Base-by-base conservation (phyloP, 176 grass and related monocot species). In the Oryza longistaminata region DNA sequence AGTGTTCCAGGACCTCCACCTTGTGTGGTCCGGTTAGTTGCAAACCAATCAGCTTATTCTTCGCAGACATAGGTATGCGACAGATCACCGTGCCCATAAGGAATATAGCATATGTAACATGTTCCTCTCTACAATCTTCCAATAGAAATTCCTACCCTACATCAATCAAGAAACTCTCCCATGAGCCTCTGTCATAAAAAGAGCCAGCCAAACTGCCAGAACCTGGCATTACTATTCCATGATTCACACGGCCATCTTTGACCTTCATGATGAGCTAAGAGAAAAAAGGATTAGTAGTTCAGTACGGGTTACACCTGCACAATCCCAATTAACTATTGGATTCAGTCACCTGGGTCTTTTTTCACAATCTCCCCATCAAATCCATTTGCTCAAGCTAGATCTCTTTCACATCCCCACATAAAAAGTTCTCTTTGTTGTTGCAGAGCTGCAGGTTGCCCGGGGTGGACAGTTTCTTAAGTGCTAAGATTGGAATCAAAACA, bases 401-500 rank as follows among this genome's bases (percentile, higher is more conserved):
- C 77, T 64, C 73, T 85, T 88, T 62, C 85, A 83, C 71, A 62
- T 43, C 64, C 69, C 69, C 87, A 77, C 53, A 61, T 60, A 64
- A 71, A 71, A 91, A 26, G 42, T 62, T 88, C 66, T 73, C 31
- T 80, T 60, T 81, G 76, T 37, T 55, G 46, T 44, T 66, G 87
- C 87, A 82, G 73, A 60, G 61, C 22, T 53, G 70, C 70, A 75
- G 79, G 35, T 70, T 81, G 55, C 71, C 24, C 31, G 81, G 65
- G 65, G 77, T 86, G 85, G 42, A 73, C n/a, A 81, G 77, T 94
- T 92, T 91, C 93, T 88, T 88, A 75, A 78, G 64, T 14, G 75
- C 83, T 89, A 94, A 92, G 90, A 74, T 85, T 81, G 85, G 90
- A 86, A 92, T 90, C 92, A 75, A 68, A 64, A 45, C 82, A 90